phyloP scores from a whole-genome alignment of 1,139 yeast genomes.

The Candida sojae region DNA sequence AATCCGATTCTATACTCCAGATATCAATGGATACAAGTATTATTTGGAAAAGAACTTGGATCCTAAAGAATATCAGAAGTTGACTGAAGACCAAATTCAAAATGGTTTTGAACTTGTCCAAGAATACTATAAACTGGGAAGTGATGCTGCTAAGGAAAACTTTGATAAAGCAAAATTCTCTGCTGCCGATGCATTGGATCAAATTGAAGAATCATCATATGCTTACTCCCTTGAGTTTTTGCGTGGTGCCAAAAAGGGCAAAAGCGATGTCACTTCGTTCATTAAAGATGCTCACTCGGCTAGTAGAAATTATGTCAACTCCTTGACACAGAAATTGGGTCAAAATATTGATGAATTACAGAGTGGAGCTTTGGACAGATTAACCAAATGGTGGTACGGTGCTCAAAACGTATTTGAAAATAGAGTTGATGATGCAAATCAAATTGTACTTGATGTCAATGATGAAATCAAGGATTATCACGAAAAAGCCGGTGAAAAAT shows the following conservation, averaged over 20 bases:
- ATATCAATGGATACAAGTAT: constrained; percentile 19
- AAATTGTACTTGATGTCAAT: constrained; percentile 1
- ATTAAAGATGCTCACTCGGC: constrained; percentile 21
- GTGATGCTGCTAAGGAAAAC: constrained; percentile 27
- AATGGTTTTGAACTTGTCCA: constrained; percentile 26
- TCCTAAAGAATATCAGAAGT: constrained; percentile 9
- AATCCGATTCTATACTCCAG: constrained; percentile 19
- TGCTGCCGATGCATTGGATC: constrained; percentile 23
- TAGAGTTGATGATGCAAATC: constrained; percentile 3
- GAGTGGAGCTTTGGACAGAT: constrained; percentile 2
- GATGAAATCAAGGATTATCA: not conserved
- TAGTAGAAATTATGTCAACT: constrained; percentile 13
- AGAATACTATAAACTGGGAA: constrained; percentile 45
- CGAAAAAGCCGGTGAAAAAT: constrained; percentile 1
- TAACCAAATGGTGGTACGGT: constrained; percentile 6
- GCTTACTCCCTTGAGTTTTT: constrained; percentile 21
- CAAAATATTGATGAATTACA: constrained; percentile 10
- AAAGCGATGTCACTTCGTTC: constrained; percentile 14
- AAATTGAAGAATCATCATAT: constrained; percentile 22
- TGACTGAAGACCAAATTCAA: constrained; percentile 24
- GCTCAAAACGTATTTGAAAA: not conserved
- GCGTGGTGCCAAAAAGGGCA: constrained; percentile 14
- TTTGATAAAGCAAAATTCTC: constrained; percentile 20
- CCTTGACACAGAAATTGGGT: constrained; percentile 9
- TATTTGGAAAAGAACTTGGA: constrained; percentile 14